These are phyloP conservation scores for Colletotrichum siamense DNA, from an alignment of 2,329 filamentous ascomycete genomes.

Conservation along the genomic window DNA sequence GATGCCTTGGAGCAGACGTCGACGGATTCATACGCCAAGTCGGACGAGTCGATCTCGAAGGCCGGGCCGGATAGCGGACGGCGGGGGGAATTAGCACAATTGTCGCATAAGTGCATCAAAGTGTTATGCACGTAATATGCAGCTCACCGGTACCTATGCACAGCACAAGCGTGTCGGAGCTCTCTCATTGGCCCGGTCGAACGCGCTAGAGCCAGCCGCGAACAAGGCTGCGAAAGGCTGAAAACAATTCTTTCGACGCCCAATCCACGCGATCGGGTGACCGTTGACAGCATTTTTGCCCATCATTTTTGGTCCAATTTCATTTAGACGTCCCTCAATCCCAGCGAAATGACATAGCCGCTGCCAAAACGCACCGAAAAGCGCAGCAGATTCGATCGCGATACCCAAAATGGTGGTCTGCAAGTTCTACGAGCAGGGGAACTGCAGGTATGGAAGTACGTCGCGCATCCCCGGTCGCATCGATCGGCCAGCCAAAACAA, in stretches of 20 bases:
- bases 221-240: slow-evolving; percentile 21
- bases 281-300: not conserved
- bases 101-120: not conserved
- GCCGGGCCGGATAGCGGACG: too few relatives aligned
- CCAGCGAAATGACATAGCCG: slow-evolving; percentile 8
- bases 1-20: too few relatives aligned
- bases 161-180: not conserved
- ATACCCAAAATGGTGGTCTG: slow-evolving; percentile 44
- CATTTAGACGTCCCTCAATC: not conserved
- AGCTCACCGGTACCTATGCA: not conserved
- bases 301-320: not conserved
- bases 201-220: not conserved
- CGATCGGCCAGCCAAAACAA: not conserved
- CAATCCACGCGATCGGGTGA: not conserved
- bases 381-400: not conserved
- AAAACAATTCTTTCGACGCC: slow-evolving; percentile 7
- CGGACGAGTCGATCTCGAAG: too few relatives aligned
- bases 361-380: not conserved
- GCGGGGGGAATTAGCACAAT: too few relatives aligned
- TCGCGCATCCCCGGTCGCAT: slow-evolving; percentile 13
- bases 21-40: too few relatives aligned
- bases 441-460: slow-evolving; percentile 59
- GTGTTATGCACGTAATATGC: accelerated
- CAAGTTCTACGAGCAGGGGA: slow-evolving; percentile 55
- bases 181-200: not conserved